phyloP scores from a whole-genome alignment of 2,329 filamentous ascomycete species.

The Verticillium tricorpus region DNA sequence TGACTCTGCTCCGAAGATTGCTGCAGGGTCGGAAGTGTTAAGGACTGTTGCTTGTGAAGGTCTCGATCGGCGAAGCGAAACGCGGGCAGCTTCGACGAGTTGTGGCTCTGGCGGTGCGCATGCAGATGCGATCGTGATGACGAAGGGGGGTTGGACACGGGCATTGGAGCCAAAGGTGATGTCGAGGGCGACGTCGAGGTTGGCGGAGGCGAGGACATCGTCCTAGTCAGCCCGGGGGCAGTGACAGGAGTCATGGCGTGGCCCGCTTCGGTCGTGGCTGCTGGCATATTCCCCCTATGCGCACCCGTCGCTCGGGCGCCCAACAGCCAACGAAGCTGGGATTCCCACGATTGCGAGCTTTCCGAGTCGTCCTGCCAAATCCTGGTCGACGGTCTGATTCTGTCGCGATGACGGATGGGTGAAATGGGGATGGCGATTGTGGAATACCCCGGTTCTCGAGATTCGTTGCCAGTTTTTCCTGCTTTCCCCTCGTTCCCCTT shows the following conservation, averaged over 20 bases:
- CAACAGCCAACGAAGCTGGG: background rate
- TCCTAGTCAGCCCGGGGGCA: background rate
- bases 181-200: background rate
- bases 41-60: constrained; percentile 29
- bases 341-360: background rate
- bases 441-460: background rate
- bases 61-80: constrained; percentile 45
- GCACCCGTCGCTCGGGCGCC: background rate
- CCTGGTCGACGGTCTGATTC: background rate
- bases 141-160: background rate
- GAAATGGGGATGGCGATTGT: background rate
- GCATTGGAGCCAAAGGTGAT: background rate
- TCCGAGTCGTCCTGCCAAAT: background rate
- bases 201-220: background rate
- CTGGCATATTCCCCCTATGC: background rate
- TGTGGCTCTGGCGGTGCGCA: constrained; percentile 48
- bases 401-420: background rate
- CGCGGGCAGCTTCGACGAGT: constrained; percentile 50
- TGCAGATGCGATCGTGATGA: constrained; percentile 20
- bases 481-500: background rate
- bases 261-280: background rate
- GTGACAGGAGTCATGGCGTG: background rate
- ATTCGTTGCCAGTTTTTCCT: background rate
- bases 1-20: constrained; percentile 6
- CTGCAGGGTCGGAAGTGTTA: constrained; percentile 20